Base-by-base conservation (phyloP, 257 asterid species). In the Rauvolfia tetraphylla region DNA sequence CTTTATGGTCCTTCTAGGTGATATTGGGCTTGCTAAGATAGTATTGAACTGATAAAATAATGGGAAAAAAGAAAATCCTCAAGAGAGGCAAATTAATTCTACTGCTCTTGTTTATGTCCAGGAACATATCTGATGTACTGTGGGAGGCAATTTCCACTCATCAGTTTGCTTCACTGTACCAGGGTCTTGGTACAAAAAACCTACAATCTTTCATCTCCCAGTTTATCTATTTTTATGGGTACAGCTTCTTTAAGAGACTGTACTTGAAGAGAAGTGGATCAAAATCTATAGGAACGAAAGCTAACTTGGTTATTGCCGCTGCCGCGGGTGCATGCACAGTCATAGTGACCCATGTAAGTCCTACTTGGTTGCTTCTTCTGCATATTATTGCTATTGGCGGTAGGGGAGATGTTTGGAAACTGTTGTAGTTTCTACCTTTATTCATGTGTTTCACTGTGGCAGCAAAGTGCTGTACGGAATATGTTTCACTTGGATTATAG, bases 311-410 rank as follows among this genome's bases (percentile, higher is more conserved):
- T 84, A 87, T 94, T 85, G 98, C 97, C 29, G 97, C 95, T 73
- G 96, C 90, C 51, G 96, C 98, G 44, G 98, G 97, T 75, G 95
- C 96, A 10, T 84, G 91, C 82, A 92, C 98, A 0, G 97, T 88
- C 22, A 72, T 92, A 54, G 74, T 89, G 61, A 90, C 97, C 67
- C 98, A 94, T 91, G 97, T 86, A 73, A 84, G 78, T 42, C 20
- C 44, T 36, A 13, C 41, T 15, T 48, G 73, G 29, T 36, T 78
- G 57, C 72, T 56, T 23, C 74, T 53, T 76, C 70, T 23, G 69
- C 15, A 41, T 48, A 29, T 59, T 36, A 10, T 44, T 20, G 31
- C 66, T 14, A 31, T 61, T 51, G 27, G 65, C 33, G 25, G 10
- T 3, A 4, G 0, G 33, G 13, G 38, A 15, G 67, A 54, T 25